phyloP scores from a whole-genome alignment of 2,329 filamentous ascomycete genomes.

The Xylariales sp. region DNA sequence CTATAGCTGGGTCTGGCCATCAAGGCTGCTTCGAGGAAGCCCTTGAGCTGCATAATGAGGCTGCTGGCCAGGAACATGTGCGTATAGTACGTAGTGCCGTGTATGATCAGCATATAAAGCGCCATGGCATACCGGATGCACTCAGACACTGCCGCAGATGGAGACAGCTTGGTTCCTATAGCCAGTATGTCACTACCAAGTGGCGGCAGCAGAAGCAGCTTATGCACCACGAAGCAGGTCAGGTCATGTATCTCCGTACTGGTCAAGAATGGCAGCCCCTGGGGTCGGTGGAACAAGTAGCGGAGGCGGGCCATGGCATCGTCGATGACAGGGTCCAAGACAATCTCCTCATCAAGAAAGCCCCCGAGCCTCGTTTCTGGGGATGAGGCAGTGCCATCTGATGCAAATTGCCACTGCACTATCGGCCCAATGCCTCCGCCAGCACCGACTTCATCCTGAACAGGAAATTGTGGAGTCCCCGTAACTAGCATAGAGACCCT shows the following conservation, averaged over 20 bases:
- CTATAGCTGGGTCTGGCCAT: not conserved
- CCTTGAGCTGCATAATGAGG: constrained; percentile 26
- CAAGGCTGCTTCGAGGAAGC: constrained; percentile 21
- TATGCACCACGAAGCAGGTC: constrained; percentile 49
- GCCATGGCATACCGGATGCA: constrained; percentile 41
- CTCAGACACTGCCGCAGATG: constrained; percentile 25
- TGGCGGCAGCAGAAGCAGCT: constrained; percentile 34
- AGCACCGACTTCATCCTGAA: constrained; percentile 42
- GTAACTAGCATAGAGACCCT: constrained; percentile 57
- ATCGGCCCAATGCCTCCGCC: constrained; percentile 46
- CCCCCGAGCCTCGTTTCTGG: no score
- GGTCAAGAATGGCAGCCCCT: constrained; percentile 22
- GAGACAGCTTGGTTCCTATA: constrained; percentile 3
- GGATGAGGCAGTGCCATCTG: constrained; percentile 16
- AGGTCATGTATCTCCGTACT: constrained; percentile 51
- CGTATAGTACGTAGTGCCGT: constrained; percentile 53
- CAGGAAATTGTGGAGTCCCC: constrained; percentile 46
- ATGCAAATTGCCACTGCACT: constrained; percentile 40
- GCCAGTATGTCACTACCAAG: no score
- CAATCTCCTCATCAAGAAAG: not conserved
- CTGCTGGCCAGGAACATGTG: constrained; percentile 36
- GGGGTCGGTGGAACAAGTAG: constrained; percentile 32
- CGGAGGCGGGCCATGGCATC: constrained; percentile 39
- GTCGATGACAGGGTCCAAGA: not conserved
- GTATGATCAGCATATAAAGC: constrained; percentile 49